Evolutionary conservation across 192 early-diverging fungal species (phyloP), one percentile per base, ranked within the genome.

Genomic region (Coemansia sp.): DNA sequence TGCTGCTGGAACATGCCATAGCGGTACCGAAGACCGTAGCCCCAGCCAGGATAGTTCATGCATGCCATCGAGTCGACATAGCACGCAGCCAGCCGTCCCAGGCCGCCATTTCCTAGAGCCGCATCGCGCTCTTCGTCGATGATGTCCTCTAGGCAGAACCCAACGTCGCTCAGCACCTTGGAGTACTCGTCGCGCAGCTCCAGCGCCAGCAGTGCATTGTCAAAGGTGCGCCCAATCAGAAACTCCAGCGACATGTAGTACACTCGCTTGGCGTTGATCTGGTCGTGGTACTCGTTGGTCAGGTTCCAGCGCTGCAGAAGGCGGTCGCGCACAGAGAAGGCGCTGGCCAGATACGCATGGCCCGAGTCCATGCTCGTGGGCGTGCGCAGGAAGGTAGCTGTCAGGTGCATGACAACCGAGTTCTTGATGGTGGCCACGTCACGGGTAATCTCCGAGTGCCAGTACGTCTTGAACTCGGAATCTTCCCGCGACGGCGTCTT

Each of bases 1-100:
- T 87, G 83, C 78, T 98, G 96, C 78, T 98, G 88, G 83, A 98
- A 98, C 80, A 98, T 97, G 67, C 96, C 96, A 76, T 98, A 98
- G 50, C 87, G 90, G 82, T 96, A 98, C 34, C 96, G 87, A 54
- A 98, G 87, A 44, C 96, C 96, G 55, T 98, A 98, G 56, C 96
- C 91, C 92, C 94, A 93, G 28, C 88, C 93, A 17, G 96, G 94
- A 56, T 92, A 93, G 70, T 97, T 88, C 17, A 90, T 70, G 51
- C 92, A 91, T 28, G 96, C 93, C 67, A 97, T 68, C 30, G 94
- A 96, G 74, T 97, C 91, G 86, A 98, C 93, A 59, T 94, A 98
- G 71, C 96, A 98, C 39, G 96, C 96, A 2, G 96, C 96, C 49
- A 98, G 80, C 32, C 96, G 90, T 48, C 94, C 96, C 7, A 98